Percentiles rank a stretch among this genome's conserved stretches.
Evolutionary conservation across 148 eudicot species (phyloP).

Genomic region (Linanthus parryae): DNA sequence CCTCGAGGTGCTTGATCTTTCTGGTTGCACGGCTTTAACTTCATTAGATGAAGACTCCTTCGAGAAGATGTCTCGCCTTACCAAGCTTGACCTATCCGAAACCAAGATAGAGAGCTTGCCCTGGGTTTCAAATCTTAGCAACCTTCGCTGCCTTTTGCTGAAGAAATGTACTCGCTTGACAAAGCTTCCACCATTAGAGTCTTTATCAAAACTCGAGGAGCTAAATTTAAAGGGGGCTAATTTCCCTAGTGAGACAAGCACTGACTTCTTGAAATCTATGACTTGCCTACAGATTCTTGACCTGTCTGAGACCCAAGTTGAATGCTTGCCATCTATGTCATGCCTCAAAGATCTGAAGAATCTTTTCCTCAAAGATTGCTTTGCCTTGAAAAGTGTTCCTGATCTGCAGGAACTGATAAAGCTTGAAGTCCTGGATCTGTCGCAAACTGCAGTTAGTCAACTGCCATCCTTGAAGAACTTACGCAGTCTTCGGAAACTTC

Average conservation of each 20-base stretch:
- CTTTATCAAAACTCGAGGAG: conserved; percentile 21
- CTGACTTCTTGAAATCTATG: no score
- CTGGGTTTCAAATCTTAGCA: conserved; percentile 15
- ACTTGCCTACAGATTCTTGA: conserved; percentile 25
- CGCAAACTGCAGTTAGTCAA: conserved; percentile 12
- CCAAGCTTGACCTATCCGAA: conserved; percentile 19
- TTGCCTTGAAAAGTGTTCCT: conserved; percentile 2
- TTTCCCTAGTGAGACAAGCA: conserved; percentile 11
- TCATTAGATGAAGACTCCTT: conserved; percentile 15
- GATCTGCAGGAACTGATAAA: conserved; percentile 13
- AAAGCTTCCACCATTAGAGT: background rate
- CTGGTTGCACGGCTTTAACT: conserved; percentile 17
- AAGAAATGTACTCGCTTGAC: conserved; percentile 10
- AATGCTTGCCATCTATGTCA: conserved; percentile 18
- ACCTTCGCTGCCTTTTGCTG: conserved; percentile 18
- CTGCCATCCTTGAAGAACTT: conserved; percentile 4
- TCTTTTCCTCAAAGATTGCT: conserved; percentile 20
- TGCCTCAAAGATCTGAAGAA: conserved; percentile 15
- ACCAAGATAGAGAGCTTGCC: conserved; percentile 15
- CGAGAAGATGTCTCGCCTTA: conserved; percentile 23
- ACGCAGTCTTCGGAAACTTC: conserved; percentile 11
- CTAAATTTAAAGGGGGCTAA: conserved; percentile 19
- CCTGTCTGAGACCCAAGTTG: conserved; percentile 19
- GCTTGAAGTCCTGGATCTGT: conserved; percentile 29
- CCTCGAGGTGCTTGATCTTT: conserved; percentile 23